Conservation (phyloP, 2,329 filamentous ascomycete species). For the Sphaerulina populicola region DNA sequence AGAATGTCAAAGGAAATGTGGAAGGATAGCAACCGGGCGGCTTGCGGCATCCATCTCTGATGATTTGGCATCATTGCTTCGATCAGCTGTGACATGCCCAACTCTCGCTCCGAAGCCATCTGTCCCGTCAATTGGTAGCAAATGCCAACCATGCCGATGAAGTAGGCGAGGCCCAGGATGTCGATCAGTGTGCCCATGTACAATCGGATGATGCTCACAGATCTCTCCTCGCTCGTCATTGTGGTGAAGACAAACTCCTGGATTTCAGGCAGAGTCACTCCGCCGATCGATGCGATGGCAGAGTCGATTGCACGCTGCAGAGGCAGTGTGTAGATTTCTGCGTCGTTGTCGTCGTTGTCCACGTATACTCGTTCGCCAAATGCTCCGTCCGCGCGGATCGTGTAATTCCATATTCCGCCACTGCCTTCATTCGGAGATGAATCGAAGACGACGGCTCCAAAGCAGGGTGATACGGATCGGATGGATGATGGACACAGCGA, state of each 20-base stretch:
- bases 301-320: slow-evolving; percentile 70
- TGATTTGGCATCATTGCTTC: slow-evolving; percentile 84
- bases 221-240: slow-evolving; percentile 58
- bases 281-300: slow-evolving; percentile 55
- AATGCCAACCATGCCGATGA: slow-evolving; percentile 70
- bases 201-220: slow-evolving; percentile 54
- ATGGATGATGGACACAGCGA: slow-evolving; percentile 51
- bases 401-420: slow-evolving; percentile 73
- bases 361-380: slow-evolving; percentile 59
- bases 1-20: slow-evolving; percentile 72
- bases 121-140: slow-evolving; percentile 81
- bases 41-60: slow-evolving; percentile 66
- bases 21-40: slow-evolving; percentile 66
- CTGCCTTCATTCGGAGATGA: slow-evolving; percentile 65
- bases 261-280: slow-evolving; percentile 34
- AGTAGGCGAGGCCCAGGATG: slow-evolving; percentile 69
- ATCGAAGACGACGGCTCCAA: slow-evolving; percentile 64
- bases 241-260: slow-evolving; percentile 71
- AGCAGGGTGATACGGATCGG: slow-evolving; percentile 60
- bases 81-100: slow-evolving; percentile 77
- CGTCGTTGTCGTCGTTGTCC: slow-evolving; percentile 59
- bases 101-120: slow-evolving; percentile 75
- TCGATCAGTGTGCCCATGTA: slow-evolving; percentile 69
- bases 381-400: slow-evolving; percentile 64
- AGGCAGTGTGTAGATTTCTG: slow-evolving; percentile 68